Evolutionary conservation across 208 protist species (phyloP).

Genomic region (Acanthamoeba culbertsoni): DNA sequence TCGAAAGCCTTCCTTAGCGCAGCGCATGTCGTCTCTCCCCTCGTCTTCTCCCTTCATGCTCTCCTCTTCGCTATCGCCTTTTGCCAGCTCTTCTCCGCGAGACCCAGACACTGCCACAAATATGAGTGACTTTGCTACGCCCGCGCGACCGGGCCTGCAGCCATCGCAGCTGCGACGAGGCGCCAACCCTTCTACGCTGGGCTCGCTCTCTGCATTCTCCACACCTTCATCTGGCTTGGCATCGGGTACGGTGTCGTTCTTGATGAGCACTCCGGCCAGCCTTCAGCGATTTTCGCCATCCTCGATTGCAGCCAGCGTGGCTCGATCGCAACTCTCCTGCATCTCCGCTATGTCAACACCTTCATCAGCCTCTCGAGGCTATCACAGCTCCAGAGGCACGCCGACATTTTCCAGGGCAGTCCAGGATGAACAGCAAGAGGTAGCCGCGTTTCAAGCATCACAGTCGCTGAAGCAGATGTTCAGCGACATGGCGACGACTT

Average conservation of each 20-base stretch:
- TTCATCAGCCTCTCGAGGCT: neutral
- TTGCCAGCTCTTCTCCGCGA: neutral
- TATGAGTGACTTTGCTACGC: neutral
- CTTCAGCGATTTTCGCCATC: neutral
- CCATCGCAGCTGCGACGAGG: neutral
- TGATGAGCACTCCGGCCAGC: neutral
- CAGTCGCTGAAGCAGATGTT: neutral
- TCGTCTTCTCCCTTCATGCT: constrained; percentile 20
- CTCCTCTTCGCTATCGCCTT: neutral
- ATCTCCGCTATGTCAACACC: neutral
- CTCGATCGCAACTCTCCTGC: neutral
- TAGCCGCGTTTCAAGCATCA: neutral
- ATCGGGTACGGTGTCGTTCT: neutral
- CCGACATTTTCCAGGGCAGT: neutral
- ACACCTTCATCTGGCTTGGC: neutral
- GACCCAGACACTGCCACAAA: neutral
- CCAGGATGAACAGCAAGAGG: neutral
- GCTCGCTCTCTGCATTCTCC: neutral
- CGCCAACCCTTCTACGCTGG: neutral
- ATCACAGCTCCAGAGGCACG: neutral
- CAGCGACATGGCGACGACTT: constrained; percentile 10
- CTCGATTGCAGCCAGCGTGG: neutral
- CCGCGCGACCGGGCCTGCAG: neutral
- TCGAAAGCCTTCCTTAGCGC: neutral
- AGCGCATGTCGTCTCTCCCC: neutral